A percentile compares a stretch with the other conserved stretches of the same genome.
These are phyloP conservation scores for Auriscalpium orientale DNA, from an alignment of 768 basidiomycete species.

Conservation along the genomic window DNA sequence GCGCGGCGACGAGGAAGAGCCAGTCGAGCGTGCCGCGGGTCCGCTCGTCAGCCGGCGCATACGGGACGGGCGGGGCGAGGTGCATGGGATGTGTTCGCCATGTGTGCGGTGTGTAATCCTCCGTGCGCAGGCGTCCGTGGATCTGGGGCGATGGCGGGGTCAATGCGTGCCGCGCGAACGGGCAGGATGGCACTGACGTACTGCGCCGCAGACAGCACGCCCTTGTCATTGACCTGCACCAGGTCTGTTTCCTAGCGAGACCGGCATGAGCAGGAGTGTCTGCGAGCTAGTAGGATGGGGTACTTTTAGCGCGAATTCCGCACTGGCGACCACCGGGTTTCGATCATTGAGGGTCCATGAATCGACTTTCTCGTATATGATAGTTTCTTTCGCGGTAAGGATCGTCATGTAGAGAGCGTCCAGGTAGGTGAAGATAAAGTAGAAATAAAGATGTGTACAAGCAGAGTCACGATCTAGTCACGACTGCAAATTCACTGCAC, in stretches of 20 bases:
- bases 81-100: conserved; percentile 78
- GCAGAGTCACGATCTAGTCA: neutral
- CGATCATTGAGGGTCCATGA: neutral
- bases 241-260: conserved; percentile 19
- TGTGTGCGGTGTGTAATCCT: conserved; percentile 70
- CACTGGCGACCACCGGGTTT: conserved; percentile 14
- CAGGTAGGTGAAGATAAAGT: neutral
- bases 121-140: conserved; percentile 43
- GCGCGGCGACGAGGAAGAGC: conserved; percentile 81
- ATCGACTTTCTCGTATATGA: conserved; percentile 1
- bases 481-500: too few species aligned
- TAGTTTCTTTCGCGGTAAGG: conserved; percentile 1
- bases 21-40: conserved; percentile 50
- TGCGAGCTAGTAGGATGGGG: neutral
- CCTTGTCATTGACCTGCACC: conserved; percentile 17
- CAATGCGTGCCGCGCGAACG: neutral
- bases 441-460: neutral
- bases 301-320: conserved; percentile 14
- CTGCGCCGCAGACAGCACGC: conserved; percentile 11
- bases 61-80: conserved; percentile 61
- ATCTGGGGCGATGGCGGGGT: conserved; percentile 39
- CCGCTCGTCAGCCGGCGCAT: conserved; percentile 43
- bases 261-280: too few species aligned
- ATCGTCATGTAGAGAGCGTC: conserved; percentile 4
- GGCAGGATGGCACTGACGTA: conserved; percentile 4